Conservation (phyloP, 768 basidiomycete genomes). For the Rubroboletus satanas region DNA sequence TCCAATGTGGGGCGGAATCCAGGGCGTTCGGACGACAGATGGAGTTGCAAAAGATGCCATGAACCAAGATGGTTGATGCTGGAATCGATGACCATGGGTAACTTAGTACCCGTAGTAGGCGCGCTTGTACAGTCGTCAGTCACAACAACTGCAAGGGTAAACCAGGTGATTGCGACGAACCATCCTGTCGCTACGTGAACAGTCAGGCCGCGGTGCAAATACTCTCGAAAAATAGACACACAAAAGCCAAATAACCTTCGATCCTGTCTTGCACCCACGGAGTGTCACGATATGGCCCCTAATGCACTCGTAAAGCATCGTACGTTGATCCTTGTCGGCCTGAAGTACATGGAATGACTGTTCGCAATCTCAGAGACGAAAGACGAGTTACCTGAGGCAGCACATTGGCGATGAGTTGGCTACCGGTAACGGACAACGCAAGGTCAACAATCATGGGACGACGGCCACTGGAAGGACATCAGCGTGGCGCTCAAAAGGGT, state of each 20-base stretch:
- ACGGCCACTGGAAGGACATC: constrained; percentile 45
- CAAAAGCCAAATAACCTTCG: constrained; percentile 91
- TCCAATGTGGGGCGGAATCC: constrained; percentile 21
- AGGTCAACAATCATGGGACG: constrained; percentile 85
- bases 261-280: constrained; percentile 88
- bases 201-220: neutral
- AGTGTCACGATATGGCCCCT: constrained; percentile 84
- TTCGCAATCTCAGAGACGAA: neutral
- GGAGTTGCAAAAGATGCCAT: constrained; percentile 23
- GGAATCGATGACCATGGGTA: constrained; percentile 3
- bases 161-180: constrained; percentile 25
- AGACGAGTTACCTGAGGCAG: constrained; percentile 59
- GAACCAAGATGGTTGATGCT: constrained; percentile 29
- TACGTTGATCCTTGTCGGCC: constrained; percentile 86
- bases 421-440: constrained; percentile 78
- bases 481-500: neutral
- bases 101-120: constrained; percentile 60
- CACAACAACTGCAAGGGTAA: constrained; percentile 5
- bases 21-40: constrained; percentile 17
- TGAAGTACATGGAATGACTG: constrained; percentile 26
- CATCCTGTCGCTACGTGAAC: constrained; percentile 53
- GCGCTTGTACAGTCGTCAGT: constrained; percentile 38
- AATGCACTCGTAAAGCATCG: constrained; percentile 79
- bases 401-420: constrained; percentile 80
- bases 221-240: constrained; percentile 25